Evolutionary conservation across 495 filamentous ascomycete species (phyloP).

Genomic region (Ramalina intermedia): DNA sequence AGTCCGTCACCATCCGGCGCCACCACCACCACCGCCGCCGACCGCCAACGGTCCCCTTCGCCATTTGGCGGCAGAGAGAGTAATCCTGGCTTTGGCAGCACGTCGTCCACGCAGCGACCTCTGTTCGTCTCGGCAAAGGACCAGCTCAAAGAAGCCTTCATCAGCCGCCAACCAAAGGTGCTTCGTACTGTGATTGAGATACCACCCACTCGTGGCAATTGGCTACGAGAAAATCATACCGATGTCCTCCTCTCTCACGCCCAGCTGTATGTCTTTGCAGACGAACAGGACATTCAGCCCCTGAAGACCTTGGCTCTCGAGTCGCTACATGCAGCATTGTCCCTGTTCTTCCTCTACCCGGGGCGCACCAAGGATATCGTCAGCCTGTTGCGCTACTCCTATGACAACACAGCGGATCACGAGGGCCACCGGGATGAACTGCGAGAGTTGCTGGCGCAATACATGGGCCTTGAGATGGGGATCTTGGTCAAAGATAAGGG

Average conservation of each 20-base stretch:
- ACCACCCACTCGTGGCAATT: neutral
- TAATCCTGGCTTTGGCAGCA: too few species aligned
- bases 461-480: slow-evolving; percentile 19
- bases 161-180: neutral
- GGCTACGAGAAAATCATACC: neutral
- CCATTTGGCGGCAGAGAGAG: too few species aligned
- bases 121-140: neutral
- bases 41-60: too few species aligned
- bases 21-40: too few species aligned
- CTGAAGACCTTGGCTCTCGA: slow-evolving; percentile 18
- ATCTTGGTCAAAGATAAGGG: slow-evolving; percentile 9
- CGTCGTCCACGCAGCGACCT: neutral
- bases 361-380: slow-evolving; percentile 16
- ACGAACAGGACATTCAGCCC: slow-evolving; percentile 19
- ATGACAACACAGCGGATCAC: slow-evolving; percentile 12
- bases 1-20: too few species aligned
- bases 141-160: neutral
- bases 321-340: slow-evolving; percentile 21
- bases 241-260: slow-evolving; percentile 24
- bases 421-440: slow-evolving; percentile 5
- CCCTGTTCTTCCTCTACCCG: slow-evolving; percentile 17
- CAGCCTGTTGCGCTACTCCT: slow-evolving; percentile 22
- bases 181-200: neutral
- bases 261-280: slow-evolving; percentile 24
- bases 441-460: slow-evolving; percentile 18